These are phyloP conservation scores for Colletotrichum phormii DNA, from an alignment of 2,329 filamentous ascomycete genomes.

Conservation along the genomic window DNA sequence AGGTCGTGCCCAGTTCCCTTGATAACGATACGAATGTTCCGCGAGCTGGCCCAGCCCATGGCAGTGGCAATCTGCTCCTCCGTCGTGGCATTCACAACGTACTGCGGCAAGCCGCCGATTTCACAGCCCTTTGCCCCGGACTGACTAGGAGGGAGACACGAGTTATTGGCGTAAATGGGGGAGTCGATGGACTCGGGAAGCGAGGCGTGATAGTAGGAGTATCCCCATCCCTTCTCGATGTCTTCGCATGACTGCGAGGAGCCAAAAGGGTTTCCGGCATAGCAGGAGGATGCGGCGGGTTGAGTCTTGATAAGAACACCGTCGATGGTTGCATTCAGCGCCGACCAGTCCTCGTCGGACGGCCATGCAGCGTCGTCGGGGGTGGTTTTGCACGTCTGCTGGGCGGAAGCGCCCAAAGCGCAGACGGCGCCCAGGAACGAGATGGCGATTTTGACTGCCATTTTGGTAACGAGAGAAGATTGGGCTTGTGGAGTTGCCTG, in stretches of 20 bases:
- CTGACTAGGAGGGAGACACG: constrained; percentile 11
- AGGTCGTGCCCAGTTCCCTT: constrained; percentile 66
- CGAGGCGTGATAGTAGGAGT: constrained; percentile 17
- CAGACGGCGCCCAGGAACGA: not conserved
- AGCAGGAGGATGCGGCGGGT: constrained; percentile 59
- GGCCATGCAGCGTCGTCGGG: constrained; percentile 26
- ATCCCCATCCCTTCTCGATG: constrained; percentile 7
- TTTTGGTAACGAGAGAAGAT: not conserved
- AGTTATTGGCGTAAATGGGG: constrained; percentile 25
- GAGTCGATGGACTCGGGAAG: constrained; percentile 18
- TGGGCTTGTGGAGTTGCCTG: too few species aligned
- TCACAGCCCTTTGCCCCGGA: constrained; percentile 43
- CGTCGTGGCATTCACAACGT: constrained; percentile 49
- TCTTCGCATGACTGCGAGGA: constrained; percentile 12
- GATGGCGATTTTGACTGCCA: not conserved
- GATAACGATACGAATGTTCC: constrained; percentile 61
- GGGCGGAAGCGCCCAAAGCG: not conserved
- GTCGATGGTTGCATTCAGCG: constrained; percentile 56
- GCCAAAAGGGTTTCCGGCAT: constrained; percentile 43
- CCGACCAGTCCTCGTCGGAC: constrained; percentile 46
- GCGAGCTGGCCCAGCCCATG: constrained; percentile 37
- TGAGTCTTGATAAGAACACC: constrained; percentile 57
- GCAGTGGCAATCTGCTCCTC: constrained; percentile 44
- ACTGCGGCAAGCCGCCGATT: constrained; percentile 46
- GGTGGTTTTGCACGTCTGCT: constrained; percentile 20